phyloP scores from a whole-genome alignment of 129 eudicot genomes.

The Artemisia tridentata region DNA sequence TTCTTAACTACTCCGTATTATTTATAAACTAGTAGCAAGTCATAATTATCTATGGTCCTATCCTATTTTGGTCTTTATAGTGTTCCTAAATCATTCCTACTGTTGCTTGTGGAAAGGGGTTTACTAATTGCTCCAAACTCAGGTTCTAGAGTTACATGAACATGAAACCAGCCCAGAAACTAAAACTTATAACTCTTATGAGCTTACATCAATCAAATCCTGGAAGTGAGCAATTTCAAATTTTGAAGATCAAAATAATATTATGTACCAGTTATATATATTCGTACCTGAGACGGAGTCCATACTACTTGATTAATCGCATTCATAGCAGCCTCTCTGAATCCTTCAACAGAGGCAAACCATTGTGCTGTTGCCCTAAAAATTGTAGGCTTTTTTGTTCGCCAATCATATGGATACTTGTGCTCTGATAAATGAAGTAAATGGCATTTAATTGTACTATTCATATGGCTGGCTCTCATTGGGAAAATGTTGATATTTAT shows the following conservation, averaged over 20 bases:
- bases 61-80: not conserved
- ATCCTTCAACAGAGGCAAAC: conserved; percentile 99
- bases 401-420: conserved; percentile 98
- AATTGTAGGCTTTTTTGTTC: conserved; percentile 96
- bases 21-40: no score
- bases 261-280: no score
- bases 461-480: no score
- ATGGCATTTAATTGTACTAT: not conserved
- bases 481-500: no score
- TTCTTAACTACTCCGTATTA: no score
- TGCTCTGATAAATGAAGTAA: conserved; percentile 45
- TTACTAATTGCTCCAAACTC: no score
- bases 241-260: not conserved
- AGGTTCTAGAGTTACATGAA: no score
- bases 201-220: no score
- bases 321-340: conserved; percentile 76
- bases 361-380: conserved; percentile 98
- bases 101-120: no score
- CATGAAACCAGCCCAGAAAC: no score
- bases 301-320: conserved; percentile 76
- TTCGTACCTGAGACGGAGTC: conserved; percentile 80
- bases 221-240: no score
- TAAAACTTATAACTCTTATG: no score
- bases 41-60: not conserved
- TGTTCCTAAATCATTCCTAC: not conserved